Base-by-base conservation (phyloP, 345 rosid genomes). In the Eucalyptus paniculata region DNA sequence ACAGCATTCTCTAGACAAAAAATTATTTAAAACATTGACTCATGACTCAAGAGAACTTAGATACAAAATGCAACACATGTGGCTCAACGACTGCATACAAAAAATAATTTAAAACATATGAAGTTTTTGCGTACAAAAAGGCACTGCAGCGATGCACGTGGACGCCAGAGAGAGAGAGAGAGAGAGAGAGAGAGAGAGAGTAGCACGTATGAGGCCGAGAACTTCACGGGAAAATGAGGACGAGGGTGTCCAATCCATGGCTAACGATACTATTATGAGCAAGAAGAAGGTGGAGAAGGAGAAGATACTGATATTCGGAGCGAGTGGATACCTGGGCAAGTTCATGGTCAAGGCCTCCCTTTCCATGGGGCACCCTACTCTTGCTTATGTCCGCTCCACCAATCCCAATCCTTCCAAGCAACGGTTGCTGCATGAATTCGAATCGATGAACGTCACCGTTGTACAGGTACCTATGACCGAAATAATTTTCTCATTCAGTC, bases 281-380 rank as follows among this genome's bases (percentile, higher is more conserved):
- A 56, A 44, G 54, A 60, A 11, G 28, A 40, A 54, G 54, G 50
- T 18, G 32, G 23, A 54, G 26, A 51, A 40, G 62, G 62, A 85
- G 87, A 90, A 90, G 82, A 91, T 92, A 28, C 47, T 91, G 80
- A 90, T 92, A 32, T 69, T 92, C 24, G 92, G 93, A 34, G 94
- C 90, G 42, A 91, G 86, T 50, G 94, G 94, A 30, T 92, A 90
- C 87, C 83, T 91, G 16, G 94, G 94, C 12, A 77, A 92, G 42
- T 72, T 47, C 87, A 90, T 91, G 90, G 93, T 92, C 45, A 90
- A 88, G 50, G 91, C 93, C 44, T 89, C 92, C 88, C 62, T 90
- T 18, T 69, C 87, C 18, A 50, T 89, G 88, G 94, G 94, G 12
- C 92, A 92, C 42, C 50, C 87, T 13, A 93, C 93, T 14, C 90